Base-by-base conservation (phyloP, 805 yeast genomes). In the Saccharomycopsis sp. region DNA sequence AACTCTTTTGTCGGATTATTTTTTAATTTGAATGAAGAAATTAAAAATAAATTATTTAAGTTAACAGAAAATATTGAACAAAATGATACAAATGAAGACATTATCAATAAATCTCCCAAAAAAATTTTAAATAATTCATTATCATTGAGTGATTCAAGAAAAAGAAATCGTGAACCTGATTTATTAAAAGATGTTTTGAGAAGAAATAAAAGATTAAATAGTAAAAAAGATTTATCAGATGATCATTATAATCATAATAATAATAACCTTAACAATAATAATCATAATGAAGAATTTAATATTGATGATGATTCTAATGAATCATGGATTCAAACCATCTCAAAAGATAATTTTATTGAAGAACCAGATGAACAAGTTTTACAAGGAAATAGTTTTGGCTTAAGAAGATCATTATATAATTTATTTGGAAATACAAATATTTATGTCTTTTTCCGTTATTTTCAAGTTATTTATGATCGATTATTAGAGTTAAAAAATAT, bases 401-500 rank as follows among this genome's bases (percentile, higher is more conserved):
- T 18, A 12, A 23, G 40, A 27, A 21, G 41, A 34, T 2, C 36
- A 70, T 66, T 38, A 40, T 81, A 59, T 63, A 82, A 79, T 55
- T 58, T 82, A 52, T 84, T 82, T 64, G 77, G 79, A 48, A 82
- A 82, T 56, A 76, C 88, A 3, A 72, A 82, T 33, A 69, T 82
- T 21, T 83, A 83, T 55, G 81, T 80, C 31, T 82, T 83, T 52
- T 74, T 79, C 70, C 74, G 94, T 44, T 74, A 75, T 47, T 62
- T 83, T 52, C 72, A 79, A 49, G 75, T 79, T 4, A 58, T 83
- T 29, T 83, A 79, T 54, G 73, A 69, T 50, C 69, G 94, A 42
- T 61, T 83, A 40, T 61, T 64, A 29, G 86, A 79, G 50, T 67
- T 83, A 41, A 82, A 82, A 60, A 54, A 55, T 10, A 62, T 76